These are phyloP conservation scores for Leishmania guyanensis DNA, from an alignment of 208 protist genomes.

Conservation along the genomic window DNA sequence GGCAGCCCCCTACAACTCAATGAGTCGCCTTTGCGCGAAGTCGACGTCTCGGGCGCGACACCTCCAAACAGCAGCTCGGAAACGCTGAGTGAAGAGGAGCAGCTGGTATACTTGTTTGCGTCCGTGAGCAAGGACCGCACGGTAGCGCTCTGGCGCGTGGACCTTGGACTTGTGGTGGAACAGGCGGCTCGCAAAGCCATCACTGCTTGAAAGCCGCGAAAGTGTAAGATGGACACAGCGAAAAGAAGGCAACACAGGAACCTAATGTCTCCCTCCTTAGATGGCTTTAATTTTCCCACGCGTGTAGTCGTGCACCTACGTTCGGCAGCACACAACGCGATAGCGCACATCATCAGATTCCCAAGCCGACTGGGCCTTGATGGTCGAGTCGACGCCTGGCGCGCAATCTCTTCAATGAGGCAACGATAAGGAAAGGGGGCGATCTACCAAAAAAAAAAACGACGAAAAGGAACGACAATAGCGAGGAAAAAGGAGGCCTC, in stretches of 20 bases:
- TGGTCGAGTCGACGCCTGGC: neutral
- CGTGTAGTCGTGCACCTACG: neutral
- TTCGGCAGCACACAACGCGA: neutral
- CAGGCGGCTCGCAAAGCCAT: neutral
- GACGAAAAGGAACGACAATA: neutral
- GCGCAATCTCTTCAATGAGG: neutral
- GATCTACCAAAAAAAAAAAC: neutral
- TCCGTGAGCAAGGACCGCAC: conserved; percentile 66
- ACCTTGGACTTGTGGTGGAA: conserved; percentile 49
- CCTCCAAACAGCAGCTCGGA: neutral
- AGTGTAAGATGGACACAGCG: neutral
- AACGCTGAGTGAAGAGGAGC: neutral
- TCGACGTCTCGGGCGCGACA: neutral
- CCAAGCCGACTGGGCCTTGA: neutral
- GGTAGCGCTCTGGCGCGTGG: conserved; percentile 75
- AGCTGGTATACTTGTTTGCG: conserved; percentile 66
- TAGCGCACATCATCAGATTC: neutral
- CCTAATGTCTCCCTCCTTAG: neutral
- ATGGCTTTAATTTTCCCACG: neutral
- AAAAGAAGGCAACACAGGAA: neutral
- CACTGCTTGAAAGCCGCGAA: neutral
- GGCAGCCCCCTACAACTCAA: neutral
- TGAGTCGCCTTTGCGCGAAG: neutral
- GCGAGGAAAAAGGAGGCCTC: neutral
- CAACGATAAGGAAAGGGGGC: neutral